Base-by-base conservation (phyloP, 495 filamentous ascomycete species). In the Trypethelium eluteriae region DNA sequence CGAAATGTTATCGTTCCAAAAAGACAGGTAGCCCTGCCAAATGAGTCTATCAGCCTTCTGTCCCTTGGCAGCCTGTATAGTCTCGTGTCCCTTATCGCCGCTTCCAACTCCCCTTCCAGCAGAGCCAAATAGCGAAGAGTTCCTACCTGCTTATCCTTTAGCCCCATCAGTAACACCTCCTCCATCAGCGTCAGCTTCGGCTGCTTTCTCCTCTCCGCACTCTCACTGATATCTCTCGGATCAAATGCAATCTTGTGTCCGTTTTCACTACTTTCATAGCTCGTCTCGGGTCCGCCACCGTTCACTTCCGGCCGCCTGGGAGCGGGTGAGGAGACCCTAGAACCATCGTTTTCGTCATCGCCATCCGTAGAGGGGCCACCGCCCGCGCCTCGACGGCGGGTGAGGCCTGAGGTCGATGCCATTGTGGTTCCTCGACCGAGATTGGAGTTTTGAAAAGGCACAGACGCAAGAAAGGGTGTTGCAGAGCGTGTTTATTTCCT, bases 1-100 rank as follows among this genome's bases (percentile, higher is more conserved):
- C 38, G 92, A 96, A 67, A 98, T 98, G 78, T 98, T 98, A 78
- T 98, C 94, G 76, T 98, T 98, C 94, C 94, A 98, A 79, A 98
- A 98, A 7, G 95, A 98, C 67, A 98, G 86, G 77, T 98, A 96
- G 69, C 94, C 94, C 91, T 96, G 72, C 53, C n/a, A 34, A 25
- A 14, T 69, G 53, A 62, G 57, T 64, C 56, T 65, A 3, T 72
- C 49, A 72, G 49, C 66, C 36, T 6, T 7, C 25, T 66, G n/a
- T 67, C 6, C 32, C 35, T 25, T 25, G 25, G 25, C 1, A 9
- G 41, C 14, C 14, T 46, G 41, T 46, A 46, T 9, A 7, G 9
- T 46, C 41, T 9, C 41, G 41, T 7, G 7, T 46, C 41, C 41
- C 41, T 46, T 16, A 46, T 35, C 10, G 32, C 18, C 18, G 25